These are phyloP conservation scores for Rhizoctonia solani DNA, from an alignment of 1,284 basidiomycete species.

Conservation along the genomic window DNA sequence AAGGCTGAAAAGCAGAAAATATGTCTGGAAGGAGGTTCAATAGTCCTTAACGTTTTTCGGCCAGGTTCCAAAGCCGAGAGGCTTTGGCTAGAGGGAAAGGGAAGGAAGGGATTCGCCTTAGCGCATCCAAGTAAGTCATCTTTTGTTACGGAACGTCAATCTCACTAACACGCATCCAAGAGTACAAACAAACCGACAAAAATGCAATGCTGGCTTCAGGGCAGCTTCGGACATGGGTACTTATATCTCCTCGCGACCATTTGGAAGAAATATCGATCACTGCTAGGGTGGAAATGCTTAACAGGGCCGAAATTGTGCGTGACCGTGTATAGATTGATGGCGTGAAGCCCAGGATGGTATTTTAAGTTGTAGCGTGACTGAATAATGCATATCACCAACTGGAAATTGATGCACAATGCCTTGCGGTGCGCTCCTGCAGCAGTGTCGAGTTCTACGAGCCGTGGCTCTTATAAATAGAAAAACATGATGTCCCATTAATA, in stretches of 20 bases:
- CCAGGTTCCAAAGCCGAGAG: neutral
- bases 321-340: neutral
- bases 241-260: neutral
- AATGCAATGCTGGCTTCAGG: constrained; percentile 8
- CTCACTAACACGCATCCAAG: no score
- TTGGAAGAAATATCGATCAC: neutral
- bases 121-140: constrained; percentile 6
- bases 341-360: neutral
- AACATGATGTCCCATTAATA: no score
- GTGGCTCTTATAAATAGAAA: no score
- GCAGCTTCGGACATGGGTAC: constrained; percentile 3
- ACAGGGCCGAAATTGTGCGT: neutral
- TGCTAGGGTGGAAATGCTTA: constrained; percentile 1
- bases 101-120: constrained; percentile 13
- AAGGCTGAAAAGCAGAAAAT: no score
- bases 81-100: constrained; percentile 11
- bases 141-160: neutral
- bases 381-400: no score
- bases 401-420: neutral
- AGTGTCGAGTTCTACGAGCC: no score
- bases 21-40: constrained; percentile 4
- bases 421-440: neutral
- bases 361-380: no score
- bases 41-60: constrained; percentile 8
- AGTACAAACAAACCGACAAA: constrained; percentile 4